phyloP scores from a whole-genome alignment of 257 asterid genomes.

The Solanum peruvianum region DNA sequence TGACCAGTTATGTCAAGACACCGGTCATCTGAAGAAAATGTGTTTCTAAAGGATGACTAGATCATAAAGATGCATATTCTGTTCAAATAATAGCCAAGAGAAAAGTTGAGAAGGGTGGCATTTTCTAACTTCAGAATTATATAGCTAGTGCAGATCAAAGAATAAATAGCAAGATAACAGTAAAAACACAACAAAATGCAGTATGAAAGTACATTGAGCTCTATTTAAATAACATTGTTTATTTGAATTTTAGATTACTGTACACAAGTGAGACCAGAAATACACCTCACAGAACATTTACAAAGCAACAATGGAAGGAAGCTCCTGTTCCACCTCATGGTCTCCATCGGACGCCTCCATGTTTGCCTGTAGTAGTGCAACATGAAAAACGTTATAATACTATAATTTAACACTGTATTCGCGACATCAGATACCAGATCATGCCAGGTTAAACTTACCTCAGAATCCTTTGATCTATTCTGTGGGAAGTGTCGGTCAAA shows the following conservation, averaged over 20 bases:
- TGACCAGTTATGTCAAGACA: neutral
- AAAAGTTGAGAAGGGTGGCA: neutral
- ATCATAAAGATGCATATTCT: neutral
- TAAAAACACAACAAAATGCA: neutral
- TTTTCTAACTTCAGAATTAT: neutral
- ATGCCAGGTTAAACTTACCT: slow-evolving; percentile 27
- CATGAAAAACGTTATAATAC: neutral
- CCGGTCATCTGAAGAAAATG: neutral
- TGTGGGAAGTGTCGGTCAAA: slow-evolving; percentile 41
- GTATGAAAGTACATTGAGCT: neutral
- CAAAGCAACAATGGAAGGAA: slow-evolving; percentile 87
- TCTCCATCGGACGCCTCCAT: slow-evolving; percentile 59
- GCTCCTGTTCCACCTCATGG: slow-evolving; percentile 73
- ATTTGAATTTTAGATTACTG: slow-evolving; percentile 13
- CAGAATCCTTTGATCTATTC: slow-evolving; percentile 34
- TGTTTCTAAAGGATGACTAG: neutral
- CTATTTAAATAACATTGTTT: neutral
- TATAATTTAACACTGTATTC: neutral
- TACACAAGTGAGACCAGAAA: slow-evolving; percentile 25
- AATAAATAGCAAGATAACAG: neutral
- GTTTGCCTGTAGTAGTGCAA: slow-evolving; percentile 20
- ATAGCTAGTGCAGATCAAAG: neutral
- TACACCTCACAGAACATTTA: slow-evolving; percentile 17
- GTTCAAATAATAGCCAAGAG: neutral
- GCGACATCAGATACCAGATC: neutral